Evolutionary conservation across 805 yeast species (phyloP), one percentile per base, ranked within the genome.

Genomic region (Candida railenensis): DNA sequence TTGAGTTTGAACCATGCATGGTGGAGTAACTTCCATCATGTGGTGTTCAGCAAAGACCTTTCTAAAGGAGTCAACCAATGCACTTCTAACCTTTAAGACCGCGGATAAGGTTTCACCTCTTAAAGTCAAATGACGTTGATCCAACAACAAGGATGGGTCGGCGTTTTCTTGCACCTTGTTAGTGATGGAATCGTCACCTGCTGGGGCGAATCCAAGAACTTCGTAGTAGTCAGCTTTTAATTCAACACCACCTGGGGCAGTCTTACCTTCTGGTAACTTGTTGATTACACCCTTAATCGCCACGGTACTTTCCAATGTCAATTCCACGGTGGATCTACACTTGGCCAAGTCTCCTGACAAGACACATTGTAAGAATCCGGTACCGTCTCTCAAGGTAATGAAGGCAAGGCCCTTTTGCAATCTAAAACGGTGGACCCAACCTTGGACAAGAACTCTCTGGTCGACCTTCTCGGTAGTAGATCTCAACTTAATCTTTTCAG

Each of bases 1-100:
- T 76, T 94, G 98, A 34, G 97, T 91, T 74, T 94, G 99, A 47
- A 94, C 99, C 98, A 94, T 94, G 73, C 98, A 91, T 62, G 99
- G 99, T 40, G 99, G 97, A 34, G 98, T 94, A 49, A 95, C 97
- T 77, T 94, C 99, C 28, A 82, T 72, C 44, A 91, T 62, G 30
- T 81, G 78, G 71, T 85, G 89, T 61, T 89, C 94, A 20, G 65
- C 74, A 64, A 79, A 92, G 48, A 86, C 86, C 55, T 82, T 77
- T 73, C 99, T 83, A 56, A 94, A 69, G 34, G 94, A 71, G 44
- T 74, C 73, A 58, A 94, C 71, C 46, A 90, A 77, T 34, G 82
- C 73, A 34, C 97, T 94, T 69, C 99, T 85, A 32, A 94, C 98
- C 66, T 87, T 89, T 94, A 94, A 85, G 32, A 94, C 96, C 15